A percentile compares a stretch with the other conserved stretches of the same genome.
Conservation (phyloP, 352 stramenopile genomes). For the Globisporangium rhizosaccharum region DNA sequence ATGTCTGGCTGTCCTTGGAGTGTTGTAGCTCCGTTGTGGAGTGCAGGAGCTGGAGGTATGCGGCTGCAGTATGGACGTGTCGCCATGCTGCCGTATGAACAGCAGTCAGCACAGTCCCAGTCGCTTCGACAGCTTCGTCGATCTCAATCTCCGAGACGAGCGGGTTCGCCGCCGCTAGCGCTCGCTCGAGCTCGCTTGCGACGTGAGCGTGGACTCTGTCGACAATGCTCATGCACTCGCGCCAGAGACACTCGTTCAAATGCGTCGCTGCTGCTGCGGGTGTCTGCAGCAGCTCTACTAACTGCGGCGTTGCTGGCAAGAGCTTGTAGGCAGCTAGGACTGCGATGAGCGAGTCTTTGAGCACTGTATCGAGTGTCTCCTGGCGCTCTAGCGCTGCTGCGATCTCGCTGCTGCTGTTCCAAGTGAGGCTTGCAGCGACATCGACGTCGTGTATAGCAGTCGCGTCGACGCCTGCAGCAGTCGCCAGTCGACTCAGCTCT, state of each 20-base stretch:
- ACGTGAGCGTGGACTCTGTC: slow-evolving; percentile 14
- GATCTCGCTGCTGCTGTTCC: slow-evolving; percentile 15
- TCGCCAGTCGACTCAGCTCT: slow-evolving; percentile 23
- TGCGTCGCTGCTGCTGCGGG: slow-evolving; percentile 19
- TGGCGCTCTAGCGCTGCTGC: slow-evolving; percentile 11
- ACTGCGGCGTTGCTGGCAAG: slow-evolving; percentile 3
- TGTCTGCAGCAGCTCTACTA: slow-evolving; percentile 14
- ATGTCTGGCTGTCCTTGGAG: not conserved
- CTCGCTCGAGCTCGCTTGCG: slow-evolving; percentile 6
- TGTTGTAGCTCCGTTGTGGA: not conserved
- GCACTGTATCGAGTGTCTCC: slow-evolving; percentile 14
- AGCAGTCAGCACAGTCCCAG: slow-evolving; percentile 20
- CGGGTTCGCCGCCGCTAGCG: slow-evolving; percentile 22
- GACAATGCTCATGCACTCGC: slow-evolving; percentile 8
- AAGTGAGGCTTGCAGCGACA: slow-evolving; percentile 15
- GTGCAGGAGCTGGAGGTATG: slow-evolving; percentile 17
- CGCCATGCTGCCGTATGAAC: slow-evolving; percentile 26
- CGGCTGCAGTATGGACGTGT: slow-evolving; percentile 8
- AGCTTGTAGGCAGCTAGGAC: slow-evolving; percentile 29
- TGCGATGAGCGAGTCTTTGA: slow-evolving; percentile 23
- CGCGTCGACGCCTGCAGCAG: slow-evolving; percentile 17
- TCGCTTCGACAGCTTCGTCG: slow-evolving; percentile 23
- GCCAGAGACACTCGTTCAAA: slow-evolving; percentile 10
- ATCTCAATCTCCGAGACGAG: slow-evolving; percentile 44
- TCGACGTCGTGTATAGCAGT: slow-evolving; percentile 15